Conservation (phyloP, 768 basidiomycete genomes). For the Phlebiopsis gigantea region DNA sequence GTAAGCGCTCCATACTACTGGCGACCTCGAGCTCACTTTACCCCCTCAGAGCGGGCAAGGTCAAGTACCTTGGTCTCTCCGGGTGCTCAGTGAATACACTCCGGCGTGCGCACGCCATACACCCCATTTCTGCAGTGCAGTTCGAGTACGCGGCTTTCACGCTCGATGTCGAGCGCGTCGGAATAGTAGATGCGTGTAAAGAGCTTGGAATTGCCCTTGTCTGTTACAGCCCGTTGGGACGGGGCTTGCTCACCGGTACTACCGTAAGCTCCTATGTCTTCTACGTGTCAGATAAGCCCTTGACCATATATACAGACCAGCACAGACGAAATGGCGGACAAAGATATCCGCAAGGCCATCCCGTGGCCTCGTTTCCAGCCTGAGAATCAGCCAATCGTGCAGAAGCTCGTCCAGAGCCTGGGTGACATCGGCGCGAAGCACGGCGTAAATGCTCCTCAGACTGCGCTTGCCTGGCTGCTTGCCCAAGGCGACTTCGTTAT, state of each 20-base stretch:
- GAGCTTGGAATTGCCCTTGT: slow-evolving; percentile 39
- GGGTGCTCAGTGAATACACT: slow-evolving; percentile 21
- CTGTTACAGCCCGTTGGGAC: slow-evolving; percentile 32
- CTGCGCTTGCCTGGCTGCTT: slow-evolving; percentile 25
- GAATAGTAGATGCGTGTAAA: slow-evolving; percentile 29
- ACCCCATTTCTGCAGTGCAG: slow-evolving; percentile 37
- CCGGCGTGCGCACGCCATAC: slow-evolving; percentile 31
- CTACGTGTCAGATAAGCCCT: neutral
- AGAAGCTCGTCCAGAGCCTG: slow-evolving; percentile 18
- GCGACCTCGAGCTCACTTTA: neutral
- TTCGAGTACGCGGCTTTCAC: slow-evolving; percentile 38
- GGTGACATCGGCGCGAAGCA: slow-evolving; percentile 10
- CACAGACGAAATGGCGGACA: slow-evolving; percentile 29
- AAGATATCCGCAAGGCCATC: slow-evolving; percentile 26
- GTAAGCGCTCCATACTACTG: slow-evolving; percentile 1
- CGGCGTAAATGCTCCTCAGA: slow-evolving; percentile 23
- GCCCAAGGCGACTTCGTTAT: slow-evolving; percentile 22
- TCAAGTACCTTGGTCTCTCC: slow-evolving; percentile 25
- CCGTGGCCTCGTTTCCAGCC: slow-evolving; percentile 17
- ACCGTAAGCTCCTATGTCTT: slow-evolving; percentile 11
- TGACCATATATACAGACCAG: slow-evolving; percentile 22
- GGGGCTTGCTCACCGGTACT: slow-evolving; percentile 24
- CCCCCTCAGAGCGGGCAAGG: slow-evolving; percentile 21
- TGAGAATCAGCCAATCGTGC: slow-evolving; percentile 23
- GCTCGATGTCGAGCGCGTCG: slow-evolving; percentile 32